phyloP scores from a whole-genome alignment of 2,329 filamentous ascomycete genomes.

The Colletotrichum sp. region DNA sequence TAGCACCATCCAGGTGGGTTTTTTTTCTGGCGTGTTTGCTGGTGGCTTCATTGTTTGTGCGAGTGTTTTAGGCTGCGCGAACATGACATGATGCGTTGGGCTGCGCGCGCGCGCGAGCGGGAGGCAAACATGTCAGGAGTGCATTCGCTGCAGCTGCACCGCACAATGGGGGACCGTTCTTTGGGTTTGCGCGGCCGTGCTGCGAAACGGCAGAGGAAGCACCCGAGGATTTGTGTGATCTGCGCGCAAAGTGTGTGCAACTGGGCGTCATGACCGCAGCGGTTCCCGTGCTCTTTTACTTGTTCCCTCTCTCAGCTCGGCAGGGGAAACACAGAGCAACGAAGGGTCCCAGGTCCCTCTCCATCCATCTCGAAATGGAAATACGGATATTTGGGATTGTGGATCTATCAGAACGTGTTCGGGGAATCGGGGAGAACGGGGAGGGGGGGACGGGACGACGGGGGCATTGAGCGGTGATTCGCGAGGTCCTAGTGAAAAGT shows the following conservation, averaged over 20 bases:
- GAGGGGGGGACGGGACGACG: not conserved
- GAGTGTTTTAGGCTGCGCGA: not conserved
- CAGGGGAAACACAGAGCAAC: not conserved
- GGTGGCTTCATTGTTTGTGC: not conserved
- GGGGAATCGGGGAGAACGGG: not conserved
- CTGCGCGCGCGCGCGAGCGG: not conserved
- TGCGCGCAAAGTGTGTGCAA: not conserved
- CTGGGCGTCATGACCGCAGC: not conserved
- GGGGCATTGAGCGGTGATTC: not conserved
- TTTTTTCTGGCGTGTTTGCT: not conserved
- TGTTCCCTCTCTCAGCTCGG: not conserved
- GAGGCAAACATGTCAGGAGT: not conserved
- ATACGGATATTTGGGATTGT: not conserved
- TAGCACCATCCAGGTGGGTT: not conserved
- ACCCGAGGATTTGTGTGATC: not conserved
- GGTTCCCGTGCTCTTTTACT: not conserved
- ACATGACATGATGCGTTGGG: not conserved
- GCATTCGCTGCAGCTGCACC: not conserved
- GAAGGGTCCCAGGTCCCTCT: not conserved
- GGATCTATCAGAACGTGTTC: not conserved
- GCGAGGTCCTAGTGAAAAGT: not conserved
- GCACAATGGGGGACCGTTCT: not conserved
- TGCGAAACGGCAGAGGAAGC: not conserved
- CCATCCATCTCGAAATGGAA: not conserved
- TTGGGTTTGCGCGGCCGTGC: not conserved